A percentile compares a stretch with the other conserved stretches of the same genome.
Evolutionary conservation across 140 eudicot genomes (phyloP).

Genomic region (Ambrosia hybrid): DNA sequence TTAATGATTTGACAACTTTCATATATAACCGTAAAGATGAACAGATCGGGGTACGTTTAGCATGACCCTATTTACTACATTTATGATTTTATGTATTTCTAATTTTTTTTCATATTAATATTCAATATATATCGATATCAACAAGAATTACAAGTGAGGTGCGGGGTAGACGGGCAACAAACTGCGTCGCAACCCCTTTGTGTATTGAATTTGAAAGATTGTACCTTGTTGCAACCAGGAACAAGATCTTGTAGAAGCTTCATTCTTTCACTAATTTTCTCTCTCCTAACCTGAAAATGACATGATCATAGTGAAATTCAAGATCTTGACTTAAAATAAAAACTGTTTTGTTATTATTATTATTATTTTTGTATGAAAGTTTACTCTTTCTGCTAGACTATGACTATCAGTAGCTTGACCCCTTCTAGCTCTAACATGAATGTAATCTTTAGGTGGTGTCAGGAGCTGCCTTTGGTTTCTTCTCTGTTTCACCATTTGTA

Average conservation of each 20-base stretch:
- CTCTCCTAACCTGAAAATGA: conserved; percentile 73
- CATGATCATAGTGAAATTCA: conserved; percentile 27
- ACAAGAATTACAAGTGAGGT: no score
- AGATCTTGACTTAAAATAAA: conserved; percentile 21
- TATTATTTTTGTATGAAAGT: background rate
- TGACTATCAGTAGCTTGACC: conserved; percentile 99
- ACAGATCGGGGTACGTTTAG: no score
- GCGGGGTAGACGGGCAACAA: no score
- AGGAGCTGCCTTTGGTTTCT: conserved; percentile 37
- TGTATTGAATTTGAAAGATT: background rate
- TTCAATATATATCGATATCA: no score
- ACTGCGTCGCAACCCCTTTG: no score
- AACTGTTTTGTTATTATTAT: background rate
- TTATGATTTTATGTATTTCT: background rate
- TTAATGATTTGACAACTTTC: no score
- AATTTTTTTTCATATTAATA: no score
- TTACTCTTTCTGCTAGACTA: conserved; percentile 93
- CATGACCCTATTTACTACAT: no score
- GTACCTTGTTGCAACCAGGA: conserved; percentile 95
- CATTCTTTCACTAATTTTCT: conserved; percentile 93
- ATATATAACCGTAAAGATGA: conserved; percentile 34
- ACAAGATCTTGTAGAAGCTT: conserved; percentile 97
- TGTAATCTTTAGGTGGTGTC: conserved; percentile 91
- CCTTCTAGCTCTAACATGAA: conserved; percentile 98
- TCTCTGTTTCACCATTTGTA: conserved; percentile 39